Evolutionary conservation across 106 monocot genomes (phyloP).

Genomic region (Allium cepa): DNA sequence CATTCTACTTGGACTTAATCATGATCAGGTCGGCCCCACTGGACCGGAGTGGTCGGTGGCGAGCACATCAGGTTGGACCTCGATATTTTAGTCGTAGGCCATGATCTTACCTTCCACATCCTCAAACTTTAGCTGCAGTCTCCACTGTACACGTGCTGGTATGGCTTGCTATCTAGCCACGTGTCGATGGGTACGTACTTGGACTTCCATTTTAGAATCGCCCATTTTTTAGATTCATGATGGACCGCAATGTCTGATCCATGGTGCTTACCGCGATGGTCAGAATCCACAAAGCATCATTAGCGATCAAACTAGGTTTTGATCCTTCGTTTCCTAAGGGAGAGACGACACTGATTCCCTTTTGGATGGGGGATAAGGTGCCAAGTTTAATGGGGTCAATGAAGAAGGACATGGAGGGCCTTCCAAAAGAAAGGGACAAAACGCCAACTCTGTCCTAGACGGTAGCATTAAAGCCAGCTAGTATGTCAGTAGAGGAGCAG

Average conservation of each 20-base stretch:
- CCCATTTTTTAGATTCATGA: not conserved
- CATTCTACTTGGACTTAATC: not conserved
- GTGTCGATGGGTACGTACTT: not conserved
- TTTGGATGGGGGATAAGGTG: conserved; percentile 6
- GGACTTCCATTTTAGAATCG: not conserved
- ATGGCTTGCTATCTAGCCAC: too few species aligned
- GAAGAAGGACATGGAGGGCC: not conserved
- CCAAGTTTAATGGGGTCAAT: conserved; percentile 8
- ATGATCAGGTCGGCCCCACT: not conserved
- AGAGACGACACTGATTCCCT: conserved; percentile 6
- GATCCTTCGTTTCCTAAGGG: conserved; percentile 14
- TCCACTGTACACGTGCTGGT: too few species aligned
- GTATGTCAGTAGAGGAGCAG: conserved; percentile 2
- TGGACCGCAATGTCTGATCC: not conserved
- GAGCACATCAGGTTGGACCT: not conserved
- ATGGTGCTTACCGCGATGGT: conserved; percentile 24
- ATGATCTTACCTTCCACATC: not conserved
- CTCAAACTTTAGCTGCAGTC: not conserved
- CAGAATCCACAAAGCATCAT: conserved; percentile 24
- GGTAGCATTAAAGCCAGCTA: conserved; percentile 18
- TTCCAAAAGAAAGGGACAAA: conserved; percentile 14
- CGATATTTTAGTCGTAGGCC: not conserved
- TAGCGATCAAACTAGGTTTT: not conserved
- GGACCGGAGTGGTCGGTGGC: not conserved
- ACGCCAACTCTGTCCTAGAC: conserved; percentile 27